Evolutionary conservation across 257 asterid genomes (phyloP).

Genomic region (Penstemon eatonii): DNA sequence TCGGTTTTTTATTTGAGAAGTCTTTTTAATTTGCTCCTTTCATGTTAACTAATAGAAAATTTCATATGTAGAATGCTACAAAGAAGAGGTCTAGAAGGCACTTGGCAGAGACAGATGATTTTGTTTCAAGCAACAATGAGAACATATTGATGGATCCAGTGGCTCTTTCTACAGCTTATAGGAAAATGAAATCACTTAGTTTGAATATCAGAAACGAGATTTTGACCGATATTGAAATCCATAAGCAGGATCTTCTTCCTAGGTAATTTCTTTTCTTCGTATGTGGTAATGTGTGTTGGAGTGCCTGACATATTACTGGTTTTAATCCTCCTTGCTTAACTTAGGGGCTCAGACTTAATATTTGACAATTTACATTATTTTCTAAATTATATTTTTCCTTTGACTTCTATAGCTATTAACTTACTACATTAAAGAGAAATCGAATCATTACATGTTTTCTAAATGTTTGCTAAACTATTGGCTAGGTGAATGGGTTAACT

Average conservation of each 20-base stretch:
- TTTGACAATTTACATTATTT: background rate
- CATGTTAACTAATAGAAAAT: slow-evolving; percentile 18
- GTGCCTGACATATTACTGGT: background rate
- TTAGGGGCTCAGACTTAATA: background rate
- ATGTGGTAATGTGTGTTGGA: background rate
- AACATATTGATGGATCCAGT: slow-evolving; percentile 67
- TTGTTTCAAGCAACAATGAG: slow-evolving; percentile 58
- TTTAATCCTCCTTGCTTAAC: background rate
- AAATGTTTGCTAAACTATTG: background rate
- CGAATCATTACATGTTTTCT: background rate
- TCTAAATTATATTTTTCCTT: background rate
- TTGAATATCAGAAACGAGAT: slow-evolving; percentile 65
- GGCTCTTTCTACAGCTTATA: slow-evolving; percentile 78
- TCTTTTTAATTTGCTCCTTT: slow-evolving; percentile 19
- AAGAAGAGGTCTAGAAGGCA: slow-evolving; percentile 85
- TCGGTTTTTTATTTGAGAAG: background rate
- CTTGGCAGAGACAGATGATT: slow-evolving; percentile 85
- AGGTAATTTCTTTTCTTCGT: slow-evolving; percentile 45
- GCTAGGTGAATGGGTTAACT: no score
- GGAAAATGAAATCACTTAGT: slow-evolving; percentile 74
- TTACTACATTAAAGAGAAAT: background rate
- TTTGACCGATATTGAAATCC: slow-evolving; percentile 77
- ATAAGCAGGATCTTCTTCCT: slow-evolving; percentile 77
- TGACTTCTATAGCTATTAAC: background rate
- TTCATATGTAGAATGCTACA: slow-evolving; percentile 65